Percentiles rank a stretch among this genome's conserved stretches.
Conservation (phyloP, 176 grass and related monocot species). For the Aegilops longissima region DNA sequence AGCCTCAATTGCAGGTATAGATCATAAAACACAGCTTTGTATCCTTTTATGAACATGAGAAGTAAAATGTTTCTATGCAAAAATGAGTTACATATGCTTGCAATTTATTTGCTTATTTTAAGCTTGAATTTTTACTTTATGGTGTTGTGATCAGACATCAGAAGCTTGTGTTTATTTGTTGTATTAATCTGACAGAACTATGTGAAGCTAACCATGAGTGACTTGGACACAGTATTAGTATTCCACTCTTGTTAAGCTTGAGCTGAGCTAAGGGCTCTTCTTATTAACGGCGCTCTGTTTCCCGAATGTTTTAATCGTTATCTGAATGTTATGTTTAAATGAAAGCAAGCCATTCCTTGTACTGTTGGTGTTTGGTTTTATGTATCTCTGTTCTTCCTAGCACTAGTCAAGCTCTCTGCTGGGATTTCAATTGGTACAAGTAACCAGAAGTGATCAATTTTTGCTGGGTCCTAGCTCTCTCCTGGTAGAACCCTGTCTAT, state of each 20-base stretch:
- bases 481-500: neutral
- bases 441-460: neutral
- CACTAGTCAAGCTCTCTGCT: neutral
- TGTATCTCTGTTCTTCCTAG: conserved; percentile 1
- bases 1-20: conserved; percentile 46
- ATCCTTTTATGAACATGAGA: neutral
- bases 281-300: neutral
- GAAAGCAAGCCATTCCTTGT: neutral
- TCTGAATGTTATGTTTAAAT: neutral
- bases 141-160: neutral
- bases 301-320: neutral
- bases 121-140: neutral
- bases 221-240: neutral
- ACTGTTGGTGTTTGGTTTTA: neutral
- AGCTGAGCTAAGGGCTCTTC: neutral
- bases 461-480: neutral
- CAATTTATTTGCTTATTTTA: neutral
- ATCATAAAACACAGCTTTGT: neutral
- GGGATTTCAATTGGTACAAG: neutral
- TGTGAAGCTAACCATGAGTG: neutral
- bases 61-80: conserved; percentile 13
- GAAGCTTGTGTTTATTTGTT: neutral
- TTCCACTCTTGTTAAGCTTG: neutral
- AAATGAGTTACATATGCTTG: neutral
- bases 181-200: neutral